Evolutionary conservation across 2,329 filamentous ascomycete genomes (phyloP).

Genomic region (Ophiobolus disseminans): DNA sequence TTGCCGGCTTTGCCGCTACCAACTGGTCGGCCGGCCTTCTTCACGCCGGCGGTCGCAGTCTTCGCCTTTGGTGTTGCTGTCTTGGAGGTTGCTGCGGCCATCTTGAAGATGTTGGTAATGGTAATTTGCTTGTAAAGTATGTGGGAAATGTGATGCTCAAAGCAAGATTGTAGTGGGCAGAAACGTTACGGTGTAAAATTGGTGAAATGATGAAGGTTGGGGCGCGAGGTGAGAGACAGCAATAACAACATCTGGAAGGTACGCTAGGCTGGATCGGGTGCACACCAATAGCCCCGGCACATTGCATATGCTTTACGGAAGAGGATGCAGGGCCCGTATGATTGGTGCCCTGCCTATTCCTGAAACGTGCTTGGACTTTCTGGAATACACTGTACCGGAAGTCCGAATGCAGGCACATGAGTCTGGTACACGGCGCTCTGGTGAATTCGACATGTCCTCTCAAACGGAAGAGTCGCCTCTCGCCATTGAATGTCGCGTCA

Average conservation of each 20-base stretch:
- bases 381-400: too few species aligned
- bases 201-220: slow-evolving; percentile 5
- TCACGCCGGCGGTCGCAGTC: slow-evolving; percentile 33
- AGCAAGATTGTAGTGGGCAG: background rate
- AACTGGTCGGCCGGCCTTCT: slow-evolving; percentile 32
- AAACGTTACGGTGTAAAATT: slow-evolving; percentile 1
- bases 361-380: slow-evolving; percentile 19
- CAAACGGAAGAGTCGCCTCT: too few species aligned
- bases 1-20: slow-evolving; percentile 17
- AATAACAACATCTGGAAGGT: slow-evolving; percentile 8
- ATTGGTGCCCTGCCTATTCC: slow-evolving; percentile 14
- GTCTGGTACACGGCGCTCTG: too few species aligned
- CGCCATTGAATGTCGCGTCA: too few species aligned
- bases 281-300: slow-evolving; percentile 1
- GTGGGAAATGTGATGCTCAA: background rate
- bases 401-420: too few species aligned
- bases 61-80: slow-evolving; percentile 32
- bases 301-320: slow-evolving; percentile 6
- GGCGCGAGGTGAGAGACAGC: slow-evolving; percentile 20
- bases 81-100: slow-evolving; percentile 38
- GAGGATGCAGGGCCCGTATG: background rate
- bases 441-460: too few species aligned
- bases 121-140: background rate
- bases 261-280: background rate
- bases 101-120: slow-evolving; percentile 14